These are phyloP conservation scores for Plasmodium coatneyi DNA, from an alignment of 169 alveolate genomes.

Conservation along the genomic window DNA sequence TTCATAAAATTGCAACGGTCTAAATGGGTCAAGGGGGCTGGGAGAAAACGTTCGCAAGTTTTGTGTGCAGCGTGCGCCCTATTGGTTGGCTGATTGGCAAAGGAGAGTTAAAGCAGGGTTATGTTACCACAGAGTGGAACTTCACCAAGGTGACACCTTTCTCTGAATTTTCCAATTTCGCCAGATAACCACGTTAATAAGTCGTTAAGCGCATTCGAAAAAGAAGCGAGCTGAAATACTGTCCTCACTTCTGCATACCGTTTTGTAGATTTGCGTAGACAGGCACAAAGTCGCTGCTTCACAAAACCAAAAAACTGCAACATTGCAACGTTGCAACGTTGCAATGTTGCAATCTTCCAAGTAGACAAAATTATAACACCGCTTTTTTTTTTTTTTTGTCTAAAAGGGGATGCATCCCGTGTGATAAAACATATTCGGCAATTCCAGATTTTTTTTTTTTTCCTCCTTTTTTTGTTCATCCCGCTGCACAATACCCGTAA, in stretches of 20 bases:
- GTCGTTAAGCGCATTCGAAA: neutral
- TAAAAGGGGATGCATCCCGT: neutral
- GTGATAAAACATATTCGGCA: neutral
- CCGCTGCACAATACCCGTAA: conserved; percentile 1
- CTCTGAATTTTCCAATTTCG: neutral
- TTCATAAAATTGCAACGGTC: conserved; percentile 15
- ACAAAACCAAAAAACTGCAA: neutral
- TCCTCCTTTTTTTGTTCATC: neutral
- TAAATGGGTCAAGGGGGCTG: neutral
- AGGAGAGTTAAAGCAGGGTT: neutral
- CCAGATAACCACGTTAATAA: neutral
- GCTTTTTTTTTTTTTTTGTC: neutral
- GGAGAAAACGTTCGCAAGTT: neutral
- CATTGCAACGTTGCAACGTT: neutral
- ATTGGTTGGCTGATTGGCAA: neutral
- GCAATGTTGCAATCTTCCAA: neutral
- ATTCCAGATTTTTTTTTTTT: neutral
- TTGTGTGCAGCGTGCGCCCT: neutral
- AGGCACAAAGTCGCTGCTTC: neutral
- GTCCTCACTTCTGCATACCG: neutral
- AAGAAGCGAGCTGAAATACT: neutral
- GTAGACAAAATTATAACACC: neutral
- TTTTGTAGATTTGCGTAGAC: neutral
- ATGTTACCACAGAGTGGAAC: neutral
- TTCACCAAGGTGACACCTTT: neutral